Evolutionary conservation across 768 basidiomycete species (phyloP).

Genomic region (Auricularia cornea): DNA sequence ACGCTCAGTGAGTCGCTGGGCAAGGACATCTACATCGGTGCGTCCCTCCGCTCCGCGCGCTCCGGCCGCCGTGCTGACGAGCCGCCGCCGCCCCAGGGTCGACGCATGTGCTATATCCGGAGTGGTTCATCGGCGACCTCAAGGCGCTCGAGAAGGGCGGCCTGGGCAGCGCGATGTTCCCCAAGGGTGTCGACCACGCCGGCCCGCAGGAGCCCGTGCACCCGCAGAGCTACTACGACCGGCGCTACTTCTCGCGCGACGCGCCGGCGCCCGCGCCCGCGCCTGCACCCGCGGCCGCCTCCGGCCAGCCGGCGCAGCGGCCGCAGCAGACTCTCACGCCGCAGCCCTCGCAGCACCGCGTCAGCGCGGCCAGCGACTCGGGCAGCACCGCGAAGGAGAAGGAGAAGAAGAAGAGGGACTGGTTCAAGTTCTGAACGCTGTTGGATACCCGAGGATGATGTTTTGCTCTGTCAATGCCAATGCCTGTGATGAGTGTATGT

Average conservation of each 20-base stretch:
- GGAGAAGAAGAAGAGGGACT: background rate
- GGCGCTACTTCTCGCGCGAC: constrained; percentile 64
- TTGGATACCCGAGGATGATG: too few species aligned
- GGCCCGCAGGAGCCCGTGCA: constrained; percentile 3
- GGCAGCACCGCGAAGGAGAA: background rate
- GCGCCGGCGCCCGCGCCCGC: constrained; percentile 43
- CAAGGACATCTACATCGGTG: constrained; percentile 74
- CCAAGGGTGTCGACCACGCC: constrained; percentile 9
- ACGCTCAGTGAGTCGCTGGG: constrained; percentile 62
- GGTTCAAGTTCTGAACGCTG: background rate
- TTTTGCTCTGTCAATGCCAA: too few species aligned
- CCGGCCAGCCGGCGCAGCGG: constrained; percentile 22
- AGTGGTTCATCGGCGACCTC: constrained; percentile 77
- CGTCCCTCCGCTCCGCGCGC: background rate
- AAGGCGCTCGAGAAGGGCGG: constrained; percentile 83
- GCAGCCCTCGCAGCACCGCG: background rate
- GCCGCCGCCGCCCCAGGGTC: constrained; percentile 52
- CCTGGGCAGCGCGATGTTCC: constrained; percentile 62
- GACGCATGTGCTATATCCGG: constrained; percentile 78
- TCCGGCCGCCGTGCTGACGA: too few species aligned
- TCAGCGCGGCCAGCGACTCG: background rate
- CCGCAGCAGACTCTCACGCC: background rate
- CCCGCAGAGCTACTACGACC: constrained; percentile 67
- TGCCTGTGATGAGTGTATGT: too few species aligned
- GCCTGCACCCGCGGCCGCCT: constrained; percentile 25